Conservation (phyloP, 345 rosid species). For the Hibiscus tridactylites region DNA sequence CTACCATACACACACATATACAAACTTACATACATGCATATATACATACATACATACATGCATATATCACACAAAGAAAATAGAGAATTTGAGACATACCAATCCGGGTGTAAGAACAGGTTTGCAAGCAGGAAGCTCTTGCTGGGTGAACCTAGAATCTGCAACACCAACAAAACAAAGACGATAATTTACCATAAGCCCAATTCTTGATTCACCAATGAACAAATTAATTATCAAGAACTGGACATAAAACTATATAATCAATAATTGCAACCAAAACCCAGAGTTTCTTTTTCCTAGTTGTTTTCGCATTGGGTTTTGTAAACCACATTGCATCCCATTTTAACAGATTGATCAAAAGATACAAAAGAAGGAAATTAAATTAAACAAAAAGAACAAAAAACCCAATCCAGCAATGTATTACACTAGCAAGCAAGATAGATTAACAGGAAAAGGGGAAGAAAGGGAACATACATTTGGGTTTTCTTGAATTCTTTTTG, state of each 20-base stretch:
- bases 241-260: neutral
- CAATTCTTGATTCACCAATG: neutral
- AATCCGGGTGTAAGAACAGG: constrained; percentile 69
- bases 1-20: too few relatives aligned
- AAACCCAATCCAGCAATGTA: neutral
- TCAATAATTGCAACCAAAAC: neutral
- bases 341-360: neutral
- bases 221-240: neutral
- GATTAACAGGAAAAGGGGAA: neutral
- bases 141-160: constrained; percentile 65
- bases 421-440: neutral
- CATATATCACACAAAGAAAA: neutral
- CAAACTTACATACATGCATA: neutral
- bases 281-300: neutral
- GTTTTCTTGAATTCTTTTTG: constrained; percentile 13
- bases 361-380: neutral
- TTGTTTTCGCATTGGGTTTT: neutral
- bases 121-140: constrained; percentile 79
- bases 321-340: neutral
- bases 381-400: neutral
- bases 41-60: too few relatives aligned
- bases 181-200: neutral
- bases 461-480: constrained; percentile 2
- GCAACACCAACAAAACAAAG: constrained; percentile 10
- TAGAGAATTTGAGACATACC: constrained; percentile 22